A percentile compares a stretch with the other conserved stretches of the same genome.
These are phyloP conservation scores for Ogataea chonburiensis DNA, from an alignment of 805 yeast genomes.

Conservation along the genomic window DNA sequence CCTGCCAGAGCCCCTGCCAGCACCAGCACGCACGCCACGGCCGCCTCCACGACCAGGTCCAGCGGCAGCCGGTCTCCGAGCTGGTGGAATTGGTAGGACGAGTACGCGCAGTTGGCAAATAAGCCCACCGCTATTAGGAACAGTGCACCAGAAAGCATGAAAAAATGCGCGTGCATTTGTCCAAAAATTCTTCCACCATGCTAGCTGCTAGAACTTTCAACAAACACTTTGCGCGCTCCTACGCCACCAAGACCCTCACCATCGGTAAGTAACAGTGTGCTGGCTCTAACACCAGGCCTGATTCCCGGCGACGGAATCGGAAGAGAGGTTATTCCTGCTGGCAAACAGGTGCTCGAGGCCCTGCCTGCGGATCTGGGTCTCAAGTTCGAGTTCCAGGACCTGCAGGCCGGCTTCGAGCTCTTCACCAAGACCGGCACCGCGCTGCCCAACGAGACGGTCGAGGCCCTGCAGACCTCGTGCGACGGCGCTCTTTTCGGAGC, in stretches of 20 bases:
- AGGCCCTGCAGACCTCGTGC: conserved; percentile 71
- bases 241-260: conserved; percentile 45
- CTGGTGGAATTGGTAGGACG: conserved; percentile 52
- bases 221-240: conserved; percentile 7
- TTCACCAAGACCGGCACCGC: conserved; percentile 96
- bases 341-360: conserved; percentile 79
- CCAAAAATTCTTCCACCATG: conserved; percentile 8
- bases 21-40: conserved; percentile 45
- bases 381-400: conserved; percentile 79
- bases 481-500: conserved; percentile 99
- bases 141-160: conserved; percentile 11
- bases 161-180: conserved; percentile 1
- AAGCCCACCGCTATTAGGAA: conserved; percentile 18
- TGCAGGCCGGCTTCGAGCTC: conserved; percentile 92
- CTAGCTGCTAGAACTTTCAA: conserved; percentile 10
- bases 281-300: conserved; percentile 38
- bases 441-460: conserved; percentile 88
- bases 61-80: conserved; percentile 38
- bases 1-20: conserved; percentile 39
- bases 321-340: conserved; percentile 96
- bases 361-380: conserved; percentile 75
- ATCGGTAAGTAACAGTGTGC: conserved; percentile 46
- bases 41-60: conserved; percentile 52
- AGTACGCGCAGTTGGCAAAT: conserved; percentile 51
- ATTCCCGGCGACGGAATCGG: conserved; percentile 99